Evolutionary conservation across 1,284 basidiomycete species (phyloP).

Genomic region (Sanghuangporus sanghuang): DNA sequence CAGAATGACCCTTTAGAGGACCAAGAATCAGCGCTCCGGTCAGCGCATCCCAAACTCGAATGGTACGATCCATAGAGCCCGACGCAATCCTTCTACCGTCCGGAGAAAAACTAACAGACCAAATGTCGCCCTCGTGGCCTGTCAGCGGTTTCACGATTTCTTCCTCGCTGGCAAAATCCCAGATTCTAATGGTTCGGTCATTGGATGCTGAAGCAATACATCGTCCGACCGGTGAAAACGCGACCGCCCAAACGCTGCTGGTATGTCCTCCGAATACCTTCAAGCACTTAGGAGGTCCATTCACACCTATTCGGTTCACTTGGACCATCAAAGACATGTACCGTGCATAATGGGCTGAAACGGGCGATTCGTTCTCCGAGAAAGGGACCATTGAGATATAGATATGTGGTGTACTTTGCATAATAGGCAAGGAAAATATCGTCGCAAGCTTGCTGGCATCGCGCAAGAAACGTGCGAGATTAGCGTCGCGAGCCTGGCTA

Average conservation of each 20-base stretch:
- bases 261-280: not conserved
- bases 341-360: not conserved
- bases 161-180: not conserved
- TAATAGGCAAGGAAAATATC: not conserved
- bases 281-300: not conserved
- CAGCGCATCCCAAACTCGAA: not conserved
- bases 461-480: not conserved
- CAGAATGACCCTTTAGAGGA: slow-evolving; percentile 23
- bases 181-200: not conserved
- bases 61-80: slow-evolving; percentile 5
- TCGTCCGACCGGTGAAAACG: not conserved
- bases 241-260: not conserved
- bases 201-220: not conserved
- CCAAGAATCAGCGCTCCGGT: slow-evolving; percentile 14
- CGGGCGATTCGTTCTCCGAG: not conserved
- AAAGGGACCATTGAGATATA: not conserved
- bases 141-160: not conserved
- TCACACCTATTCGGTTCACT: not conserved
- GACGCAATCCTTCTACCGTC: slow-evolving; percentile 17
- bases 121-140: not conserved
- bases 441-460: slow-evolving; percentile 17
- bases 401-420: not conserved
- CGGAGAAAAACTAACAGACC: slow-evolving; percentile 4
- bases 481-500: not conserved
- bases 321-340: not conserved